Evolutionary conservation across 768 basidiomycete species (phyloP).

Genomic region (Daedaleopsis nitida): DNA sequence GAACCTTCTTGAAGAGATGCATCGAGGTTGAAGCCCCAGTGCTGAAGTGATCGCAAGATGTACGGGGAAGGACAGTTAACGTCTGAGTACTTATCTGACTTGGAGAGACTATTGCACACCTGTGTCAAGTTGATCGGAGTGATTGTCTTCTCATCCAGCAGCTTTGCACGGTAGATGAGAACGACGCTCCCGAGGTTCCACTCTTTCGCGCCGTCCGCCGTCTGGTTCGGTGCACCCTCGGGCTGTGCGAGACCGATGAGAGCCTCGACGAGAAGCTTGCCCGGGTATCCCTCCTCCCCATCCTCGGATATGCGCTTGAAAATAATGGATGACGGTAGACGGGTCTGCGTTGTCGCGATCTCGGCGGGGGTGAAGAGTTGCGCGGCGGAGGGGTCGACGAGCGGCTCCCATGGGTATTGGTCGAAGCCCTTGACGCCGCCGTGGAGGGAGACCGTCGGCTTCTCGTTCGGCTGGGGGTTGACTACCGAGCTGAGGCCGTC

Average conservation of each 20-base stretch:
- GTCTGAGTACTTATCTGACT: background rate
- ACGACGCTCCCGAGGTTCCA: conserved; percentile 64
- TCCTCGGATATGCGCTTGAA: conserved; percentile 61
- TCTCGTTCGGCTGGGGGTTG: conserved; percentile 32
- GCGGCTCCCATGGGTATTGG: conserved; percentile 50
- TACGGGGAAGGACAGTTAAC: background rate
- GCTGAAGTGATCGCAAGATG: conserved; percentile 39
- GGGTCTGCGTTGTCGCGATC: conserved; percentile 41
- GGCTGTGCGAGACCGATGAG: conserved; percentile 34
- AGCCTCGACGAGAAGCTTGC: conserved; percentile 56
- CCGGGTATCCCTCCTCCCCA: conserved; percentile 74
- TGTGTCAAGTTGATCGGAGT: conserved; percentile 80
- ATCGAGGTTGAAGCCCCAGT: conserved; percentile 84
- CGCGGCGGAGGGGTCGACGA: conserved; percentile 37
- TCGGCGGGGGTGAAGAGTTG: conserved; percentile 62
- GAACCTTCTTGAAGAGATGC: conserved; percentile 54
- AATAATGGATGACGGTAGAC: conserved; percentile 43
- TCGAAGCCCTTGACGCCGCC: conserved; percentile 74
- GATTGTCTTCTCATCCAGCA: conserved; percentile 52
- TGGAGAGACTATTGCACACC: conserved; percentile 39
- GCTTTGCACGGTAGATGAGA: conserved; percentile 68
- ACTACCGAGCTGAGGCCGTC: conserved; percentile 53
- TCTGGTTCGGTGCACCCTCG: conserved; percentile 30
- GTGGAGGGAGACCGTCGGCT: conserved; percentile 63
- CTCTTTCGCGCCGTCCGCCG: conserved; percentile 30